Evolutionary conservation across 352 stramenopile species (phyloP), one percentile per base, ranked within the genome.

Genomic region (Lagenidium sp.): DNA sequence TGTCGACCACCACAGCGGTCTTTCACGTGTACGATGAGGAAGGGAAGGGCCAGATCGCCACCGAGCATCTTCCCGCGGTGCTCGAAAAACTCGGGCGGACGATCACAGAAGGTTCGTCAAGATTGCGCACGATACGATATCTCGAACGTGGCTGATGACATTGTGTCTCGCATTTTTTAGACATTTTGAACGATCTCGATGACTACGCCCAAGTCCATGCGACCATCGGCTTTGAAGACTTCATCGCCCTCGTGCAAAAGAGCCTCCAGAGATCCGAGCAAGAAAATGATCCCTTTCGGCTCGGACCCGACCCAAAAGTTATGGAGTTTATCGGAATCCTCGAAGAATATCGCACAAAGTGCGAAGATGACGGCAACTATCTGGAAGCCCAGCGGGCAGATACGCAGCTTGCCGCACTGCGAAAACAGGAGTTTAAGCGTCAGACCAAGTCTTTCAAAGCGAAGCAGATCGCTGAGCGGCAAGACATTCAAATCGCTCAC

Each of bases 401-500:
- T 40, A 75, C 72, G 28, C 88, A 97, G 51, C 62, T 97, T 7
- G 79, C 82, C 12, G 81, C 82, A 16, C 62, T 97, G 13, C 74
- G 84, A 29, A 82, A 83, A 50, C 90, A 97, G 47, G 90, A 97
- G 63, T 92, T 93, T 47, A 90, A 91, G 46, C 69, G 90, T 2
- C 86, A 96, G 63, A 85, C 88, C 8, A 96, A 96, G 52, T 88
- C 82, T 3, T 71, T 97, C 6, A 82, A 87, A 34, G 85, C 85
- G 18, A 77, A 85, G 36, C 88, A 97, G 50, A 82, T 96, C 23
- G 77, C 75, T 23, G 90, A 97, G 59, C 75, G 85, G 4, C 87
- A 97, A 58, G 85, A 97, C 54, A 88, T 97, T n/a, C 87, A 97
- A 57, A 92, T 96, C 36, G 87, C 85, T 5, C 89, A 97, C 57